These are phyloP conservation scores for Platanthera guangdongensis DNA, from an alignment of 106 monocot genomes.

Conservation along the genomic window DNA sequence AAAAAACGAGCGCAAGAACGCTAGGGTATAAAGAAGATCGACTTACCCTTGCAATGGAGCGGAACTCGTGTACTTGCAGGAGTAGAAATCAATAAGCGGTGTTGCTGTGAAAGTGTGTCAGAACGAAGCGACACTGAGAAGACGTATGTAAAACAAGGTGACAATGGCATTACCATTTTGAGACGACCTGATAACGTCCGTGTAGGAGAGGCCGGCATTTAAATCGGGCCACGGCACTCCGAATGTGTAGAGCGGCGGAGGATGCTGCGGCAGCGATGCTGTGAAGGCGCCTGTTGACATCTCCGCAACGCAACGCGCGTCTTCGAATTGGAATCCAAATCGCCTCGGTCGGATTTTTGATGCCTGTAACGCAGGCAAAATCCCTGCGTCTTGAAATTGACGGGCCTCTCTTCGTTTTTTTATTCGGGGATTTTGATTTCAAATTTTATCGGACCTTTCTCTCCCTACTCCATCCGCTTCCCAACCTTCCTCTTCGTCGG, in stretches of 20 bases:
- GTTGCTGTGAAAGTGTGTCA: constrained; percentile 7
- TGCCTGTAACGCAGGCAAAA: too few species aligned
- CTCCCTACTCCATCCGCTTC: too few species aligned
- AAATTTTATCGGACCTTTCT: too few species aligned
- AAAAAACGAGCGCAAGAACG: too few species aligned
- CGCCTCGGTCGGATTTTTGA: too few species aligned
- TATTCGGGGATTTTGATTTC: too few species aligned
- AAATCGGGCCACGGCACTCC: constrained; percentile 57
- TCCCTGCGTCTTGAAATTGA: too few species aligned
- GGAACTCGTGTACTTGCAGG: constrained; percentile 51
- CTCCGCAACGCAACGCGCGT: not conserved
- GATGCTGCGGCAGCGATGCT: not conserved
- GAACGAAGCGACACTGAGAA: not conserved
- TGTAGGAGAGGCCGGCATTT: constrained; percentile 52
- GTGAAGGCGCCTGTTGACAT: not conserved
- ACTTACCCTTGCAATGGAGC: constrained; percentile 61
- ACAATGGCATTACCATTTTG: constrained; percentile 13
- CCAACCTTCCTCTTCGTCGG: too few species aligned
- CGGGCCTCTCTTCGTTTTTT: too few species aligned
- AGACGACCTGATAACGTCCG: constrained; percentile 25
- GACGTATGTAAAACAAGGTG: not conserved
- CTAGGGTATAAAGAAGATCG: not conserved
- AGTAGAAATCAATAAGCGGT: constrained; percentile 72
- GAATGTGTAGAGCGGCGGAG: constrained; percentile 32
- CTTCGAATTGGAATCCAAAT: not conserved